Percentiles rank a stretch among this genome's conserved stretches.
Conservation (phyloP, 495 filamentous ascomycete species). For the Tuber aestivum region DNA sequence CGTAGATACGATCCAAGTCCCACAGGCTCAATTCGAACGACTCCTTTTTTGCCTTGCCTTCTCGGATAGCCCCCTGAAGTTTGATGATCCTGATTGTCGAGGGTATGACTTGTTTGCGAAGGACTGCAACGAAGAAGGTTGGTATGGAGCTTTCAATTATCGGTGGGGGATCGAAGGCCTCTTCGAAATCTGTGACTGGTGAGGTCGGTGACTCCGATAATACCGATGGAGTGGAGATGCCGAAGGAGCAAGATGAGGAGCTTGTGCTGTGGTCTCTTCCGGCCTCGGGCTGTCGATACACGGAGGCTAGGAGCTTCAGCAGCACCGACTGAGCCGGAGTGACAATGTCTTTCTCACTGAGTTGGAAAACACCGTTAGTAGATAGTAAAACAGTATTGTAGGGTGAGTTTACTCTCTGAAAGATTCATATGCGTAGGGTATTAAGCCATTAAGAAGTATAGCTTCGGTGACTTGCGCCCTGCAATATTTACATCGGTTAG, state of each 20-base stretch:
- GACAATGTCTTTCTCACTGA: constrained; percentile 63
- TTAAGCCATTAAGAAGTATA: constrained; percentile 63
- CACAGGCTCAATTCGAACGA: constrained; percentile 73
- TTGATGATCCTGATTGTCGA: constrained; percentile 70
- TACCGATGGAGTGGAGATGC: constrained; percentile 9
- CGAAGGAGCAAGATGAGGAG: constrained; percentile 14
- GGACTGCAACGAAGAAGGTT: constrained; percentile 56
- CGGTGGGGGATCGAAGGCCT: constrained; percentile 30
- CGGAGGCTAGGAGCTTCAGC: constrained; percentile 67
- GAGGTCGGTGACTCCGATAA: constrained; percentile 15
- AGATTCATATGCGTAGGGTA: constrained; percentile 68
- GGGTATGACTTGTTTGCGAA: constrained; percentile 67
- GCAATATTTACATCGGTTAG: constrained; percentile 8
- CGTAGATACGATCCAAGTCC: constrained; percentile 65
- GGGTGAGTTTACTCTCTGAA: constrained; percentile 54
- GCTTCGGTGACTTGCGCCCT: constrained; percentile 67
- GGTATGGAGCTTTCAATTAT: constrained; percentile 39
- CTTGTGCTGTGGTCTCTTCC: constrained; percentile 11
- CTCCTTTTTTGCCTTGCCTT: constrained; percentile 58
- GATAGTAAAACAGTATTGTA: neutral
- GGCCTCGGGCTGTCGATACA: constrained; percentile 53
- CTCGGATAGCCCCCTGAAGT: constrained; percentile 65
- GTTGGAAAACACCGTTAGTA: constrained; percentile 6
- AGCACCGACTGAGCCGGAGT: constrained; percentile 71
- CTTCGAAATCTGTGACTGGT: constrained; percentile 14